phyloP scores from a whole-genome alignment of 2,329 filamentous ascomycete genomes.

The Purpureocillium takamizusanense region DNA sequence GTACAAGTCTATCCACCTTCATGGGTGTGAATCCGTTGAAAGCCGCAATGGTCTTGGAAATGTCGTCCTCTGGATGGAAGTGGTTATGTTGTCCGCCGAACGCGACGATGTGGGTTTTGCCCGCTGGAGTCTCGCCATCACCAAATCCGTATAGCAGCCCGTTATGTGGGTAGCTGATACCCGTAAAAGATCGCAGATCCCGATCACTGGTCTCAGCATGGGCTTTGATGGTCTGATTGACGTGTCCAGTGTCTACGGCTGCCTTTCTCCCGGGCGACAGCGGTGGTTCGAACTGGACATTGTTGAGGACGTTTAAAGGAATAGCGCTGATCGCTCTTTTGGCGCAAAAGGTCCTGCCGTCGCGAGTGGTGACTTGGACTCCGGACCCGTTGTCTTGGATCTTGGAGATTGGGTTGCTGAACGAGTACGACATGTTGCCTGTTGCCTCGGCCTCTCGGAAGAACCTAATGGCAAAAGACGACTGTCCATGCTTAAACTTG shows the following conservation, averaged over 20 bases:
- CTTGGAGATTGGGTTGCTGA: constrained; percentile 25
- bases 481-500: constrained; percentile 34
- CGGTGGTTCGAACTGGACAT: constrained; percentile 29
- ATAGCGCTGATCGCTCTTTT: constrained; percentile 29
- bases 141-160: constrained; percentile 32
- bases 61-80: constrained; percentile 31
- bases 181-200: constrained; percentile 32
- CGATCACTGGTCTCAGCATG: constrained; percentile 32
- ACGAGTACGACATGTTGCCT: constrained; percentile 28
- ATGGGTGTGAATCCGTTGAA: constrained; percentile 23
- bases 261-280: constrained; percentile 22
- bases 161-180: constrained; percentile 32
- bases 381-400: constrained; percentile 17
- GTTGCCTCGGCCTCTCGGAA: constrained; percentile 31
- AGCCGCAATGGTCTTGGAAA: constrained; percentile 20
- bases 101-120: constrained; percentile 37
- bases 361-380: constrained; percentile 23
- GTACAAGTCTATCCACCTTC: constrained; percentile 17
- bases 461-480: constrained; percentile 32
- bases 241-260: constrained; percentile 28
- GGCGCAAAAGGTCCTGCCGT: constrained; percentile 18
- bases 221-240: constrained; percentile 36
- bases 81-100: constrained; percentile 34
- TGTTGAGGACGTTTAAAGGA: constrained; percentile 33
- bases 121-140: constrained; percentile 32